Evolutionary conservation across 768 basidiomycete genomes (phyloP), one percentile per base, ranked within the genome.

Genomic region (Tricholoma hemisulphureum): DNA sequence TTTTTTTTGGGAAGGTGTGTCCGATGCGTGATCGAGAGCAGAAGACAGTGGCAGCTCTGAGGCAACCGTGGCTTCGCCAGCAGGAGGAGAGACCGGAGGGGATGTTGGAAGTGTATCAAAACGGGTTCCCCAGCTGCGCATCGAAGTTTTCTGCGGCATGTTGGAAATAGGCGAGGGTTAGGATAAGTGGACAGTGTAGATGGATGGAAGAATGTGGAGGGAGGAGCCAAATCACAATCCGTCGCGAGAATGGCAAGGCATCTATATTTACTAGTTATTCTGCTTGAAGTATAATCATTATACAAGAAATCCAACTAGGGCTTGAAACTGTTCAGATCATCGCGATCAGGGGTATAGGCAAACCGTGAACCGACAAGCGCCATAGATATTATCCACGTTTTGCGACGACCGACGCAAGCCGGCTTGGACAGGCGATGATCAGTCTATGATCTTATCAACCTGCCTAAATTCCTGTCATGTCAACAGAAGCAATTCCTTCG

Each of bases 41-140:
- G 63, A 60, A 24, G 68, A 53, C 10, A 59, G 31, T 46, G 59
- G 53, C 34, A 58, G 56, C 57, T 57, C 32, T 55, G 62, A 37
- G 21, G 56, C 34, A 57, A 59, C 29, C 31, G 61, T 31, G 53
- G 65, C 55, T 34, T 64, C 65, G 20, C 41, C 59, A 53, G 52
- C 58, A 21, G 71, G 61, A 55, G 73, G 77, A 54, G 81, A 73
- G 52, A 77, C 67, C 21, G 82, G 74, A 51, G 81, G 76, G 32
- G 82, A 78, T 46, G 80, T 74, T 24, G 78, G 77, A 52, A 89
- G 78, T 46, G 84, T 80, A 69, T 88, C 86, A 58, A 85, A 89
- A 67, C 87, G 87, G 62, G 85, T 87, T 39, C 87, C 87, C 88
- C 88, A 89, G 58, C 83, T 69, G 55, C 84, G 78, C 56, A 73